A percentile compares a stretch with the other conserved stretches of the same genome.
Evolutionary conservation across 2,329 filamentous ascomycete species (phyloP).

Genomic region (Phaeosphaeria sp.): DNA sequence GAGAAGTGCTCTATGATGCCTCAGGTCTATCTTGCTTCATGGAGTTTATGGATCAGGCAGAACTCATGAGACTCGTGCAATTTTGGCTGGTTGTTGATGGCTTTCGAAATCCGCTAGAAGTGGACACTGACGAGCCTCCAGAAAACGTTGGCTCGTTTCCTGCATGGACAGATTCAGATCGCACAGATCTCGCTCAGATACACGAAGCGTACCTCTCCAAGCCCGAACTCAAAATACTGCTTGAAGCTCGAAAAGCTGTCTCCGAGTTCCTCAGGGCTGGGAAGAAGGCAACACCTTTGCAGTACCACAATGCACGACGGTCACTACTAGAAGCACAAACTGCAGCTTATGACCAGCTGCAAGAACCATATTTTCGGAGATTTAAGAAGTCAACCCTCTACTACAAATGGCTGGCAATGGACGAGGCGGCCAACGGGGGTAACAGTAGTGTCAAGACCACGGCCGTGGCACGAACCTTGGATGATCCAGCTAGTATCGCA

Average conservation of each 20-base stretch:
- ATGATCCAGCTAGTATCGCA: constrained; percentile 23
- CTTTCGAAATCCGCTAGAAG: constrained; percentile 91
- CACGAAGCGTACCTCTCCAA: constrained; percentile 86
- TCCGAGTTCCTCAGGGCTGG: constrained; percentile 80
- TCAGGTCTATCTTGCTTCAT: constrained; percentile 97
- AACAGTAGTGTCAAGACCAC: constrained; percentile 34
- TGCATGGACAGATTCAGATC: constrained; percentile 82
- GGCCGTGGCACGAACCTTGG: constrained; percentile 34
- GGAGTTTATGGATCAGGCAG: constrained; percentile 97
- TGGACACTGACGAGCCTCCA: constrained; percentile 72
- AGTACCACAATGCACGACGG: constrained; percentile 83
- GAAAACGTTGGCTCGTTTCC: constrained; percentile 58
- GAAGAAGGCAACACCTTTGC: constrained; percentile 73
- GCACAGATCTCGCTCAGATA: constrained; percentile 88
- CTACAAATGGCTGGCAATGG: constrained; percentile 92
- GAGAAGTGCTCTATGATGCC: constrained; percentile 87
- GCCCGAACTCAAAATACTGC: constrained; percentile 78
- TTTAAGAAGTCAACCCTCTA: constrained; percentile 95
- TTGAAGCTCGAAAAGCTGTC: constrained; percentile 72
- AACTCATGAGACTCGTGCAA: constrained; percentile 86
- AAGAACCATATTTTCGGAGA: constrained; percentile 76
- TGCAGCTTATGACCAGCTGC: constrained; percentile 82
- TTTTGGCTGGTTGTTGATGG: constrained; percentile 99
- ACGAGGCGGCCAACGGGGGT: constrained; percentile 63
- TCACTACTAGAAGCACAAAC: constrained; percentile 85